A percentile compares a stretch with the other conserved stretches of the same genome.
Evolutionary conservation across 768 basidiomycete species (phyloP).

Genomic region (Hygrocybe coccinea): DNA sequence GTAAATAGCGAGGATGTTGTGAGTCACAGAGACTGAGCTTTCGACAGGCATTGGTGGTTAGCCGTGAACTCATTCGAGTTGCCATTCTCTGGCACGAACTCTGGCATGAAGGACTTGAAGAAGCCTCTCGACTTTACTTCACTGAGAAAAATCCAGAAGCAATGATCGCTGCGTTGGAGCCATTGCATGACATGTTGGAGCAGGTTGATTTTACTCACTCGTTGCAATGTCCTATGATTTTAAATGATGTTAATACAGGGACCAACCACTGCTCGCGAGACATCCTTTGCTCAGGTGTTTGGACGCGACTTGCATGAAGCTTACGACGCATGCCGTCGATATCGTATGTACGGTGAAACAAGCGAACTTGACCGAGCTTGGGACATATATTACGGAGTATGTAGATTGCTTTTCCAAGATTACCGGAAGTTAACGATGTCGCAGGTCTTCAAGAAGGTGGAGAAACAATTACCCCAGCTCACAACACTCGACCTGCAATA

Average conservation of each 20-base stretch:
- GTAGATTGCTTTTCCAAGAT: conserved; percentile 19
- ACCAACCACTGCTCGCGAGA: conserved; percentile 89
- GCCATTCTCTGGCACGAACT: conserved; percentile 98
- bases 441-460: conserved; percentile 93
- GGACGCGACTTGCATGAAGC: conserved; percentile 90
- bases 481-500: conserved; percentile 94
- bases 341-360: conserved; percentile 78
- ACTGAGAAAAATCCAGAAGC: conserved; percentile 95
- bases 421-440: not conserved
- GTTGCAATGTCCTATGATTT: not conserved
- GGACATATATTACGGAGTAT: conserved; percentile 95
- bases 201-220: conserved; percentile 46
- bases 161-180: conserved; percentile 92
- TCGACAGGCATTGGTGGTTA: conserved; percentile 73
- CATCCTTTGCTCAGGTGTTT: conserved; percentile 90
- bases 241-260: conserved; percentile 48
- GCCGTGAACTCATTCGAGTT: conserved; percentile 91
- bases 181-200: conserved; percentile 89
- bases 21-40: conserved; percentile 5
- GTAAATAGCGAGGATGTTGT: conserved; percentile 32
- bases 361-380: conserved; percentile 94
- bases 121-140: conserved; percentile 94
- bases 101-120: conserved; percentile 98
- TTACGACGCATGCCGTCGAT: conserved; percentile 83
- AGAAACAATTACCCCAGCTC: conserved; percentile 86